These are phyloP conservation scores for Colletotrichum sp. DNA, from an alignment of 2,329 filamentous ascomycete species.

Conservation along the genomic window DNA sequence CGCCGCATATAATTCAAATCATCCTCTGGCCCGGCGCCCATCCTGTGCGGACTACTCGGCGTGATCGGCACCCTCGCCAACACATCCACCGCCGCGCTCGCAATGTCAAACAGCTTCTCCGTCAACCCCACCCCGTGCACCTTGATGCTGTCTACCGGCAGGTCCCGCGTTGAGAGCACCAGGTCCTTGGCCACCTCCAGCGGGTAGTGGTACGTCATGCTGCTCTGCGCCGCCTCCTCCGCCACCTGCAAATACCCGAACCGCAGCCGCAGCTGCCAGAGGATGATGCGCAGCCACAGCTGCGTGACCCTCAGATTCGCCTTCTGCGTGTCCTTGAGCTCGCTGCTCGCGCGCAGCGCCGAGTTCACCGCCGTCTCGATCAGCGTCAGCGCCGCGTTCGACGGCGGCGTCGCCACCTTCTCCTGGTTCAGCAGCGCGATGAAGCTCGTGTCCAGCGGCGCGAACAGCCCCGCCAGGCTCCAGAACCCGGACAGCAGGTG, in stretches of 20 bases:
- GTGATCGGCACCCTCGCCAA: constrained; percentile 43
- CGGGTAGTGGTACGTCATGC: constrained; percentile 47
- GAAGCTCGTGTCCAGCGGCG: constrained; percentile 46
- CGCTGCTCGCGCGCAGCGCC: constrained; percentile 35
- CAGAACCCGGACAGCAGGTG: constrained; percentile 40
- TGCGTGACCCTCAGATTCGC: constrained; percentile 50
- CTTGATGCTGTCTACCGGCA: constrained; percentile 42
- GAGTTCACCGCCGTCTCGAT: constrained; percentile 41
- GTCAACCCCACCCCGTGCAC: constrained; percentile 52
- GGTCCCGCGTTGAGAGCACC: constrained; percentile 40
- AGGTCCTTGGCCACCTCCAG: constrained; percentile 46
- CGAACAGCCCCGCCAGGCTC: constrained; percentile 44
- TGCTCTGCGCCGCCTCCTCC: constrained; percentile 32
- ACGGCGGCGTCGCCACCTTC: constrained; percentile 32
- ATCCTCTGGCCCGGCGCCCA: constrained; percentile 36
- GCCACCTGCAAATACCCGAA: constrained; percentile 42
- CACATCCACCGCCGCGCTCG: constrained; percentile 49
- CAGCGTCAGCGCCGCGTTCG: constrained; percentile 35
- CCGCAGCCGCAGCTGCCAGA: constrained; percentile 50
- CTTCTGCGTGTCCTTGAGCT: constrained; percentile 48
- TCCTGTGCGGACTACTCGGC: constrained; percentile 27
- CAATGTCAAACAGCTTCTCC: constrained; percentile 51
- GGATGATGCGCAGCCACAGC: constrained; percentile 49
- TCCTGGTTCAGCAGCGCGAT: constrained; percentile 46
- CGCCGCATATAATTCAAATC: constrained; percentile 41